phyloP scores from a whole-genome alignment of 2,329 filamentous ascomycete genomes.

The Aspergillus phoenicis region DNA sequence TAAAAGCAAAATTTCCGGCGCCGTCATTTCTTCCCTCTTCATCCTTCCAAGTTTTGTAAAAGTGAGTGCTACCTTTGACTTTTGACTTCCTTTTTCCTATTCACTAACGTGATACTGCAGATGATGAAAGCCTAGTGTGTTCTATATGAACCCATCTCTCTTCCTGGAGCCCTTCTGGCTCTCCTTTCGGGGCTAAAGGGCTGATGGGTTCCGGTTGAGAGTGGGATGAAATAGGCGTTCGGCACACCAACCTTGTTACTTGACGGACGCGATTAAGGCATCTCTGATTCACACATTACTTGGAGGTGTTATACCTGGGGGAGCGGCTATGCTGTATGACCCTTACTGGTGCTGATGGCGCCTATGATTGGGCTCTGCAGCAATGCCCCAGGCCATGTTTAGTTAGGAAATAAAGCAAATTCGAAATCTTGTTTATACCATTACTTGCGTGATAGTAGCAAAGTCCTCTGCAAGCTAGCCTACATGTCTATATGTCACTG shows the following conservation, averaged over 20 bases:
- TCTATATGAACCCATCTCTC: slow-evolving; percentile 75
- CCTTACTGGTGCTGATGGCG: slow-evolving; percentile 5
- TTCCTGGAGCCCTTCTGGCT: slow-evolving; percentile 70
- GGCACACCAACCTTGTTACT: slow-evolving; percentile 98
- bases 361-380: slow-evolving; percentile 21
- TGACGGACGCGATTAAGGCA: slow-evolving; percentile 94
- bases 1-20: slow-evolving; percentile 24
- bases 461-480: not conserved
- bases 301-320: slow-evolving; percentile 46
- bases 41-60: slow-evolving; percentile 99
- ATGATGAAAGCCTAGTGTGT: slow-evolving; percentile 99
- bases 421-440: not conserved
- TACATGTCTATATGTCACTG: too few species aligned
- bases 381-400: not conserved
- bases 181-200: slow-evolving; percentile 84
- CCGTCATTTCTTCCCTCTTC: slow-evolving; percentile 62
- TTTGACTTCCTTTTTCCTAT: slow-evolving; percentile 23
- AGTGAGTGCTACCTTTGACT: slow-evolving; percentile 61
- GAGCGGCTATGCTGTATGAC: slow-evolving; percentile 7
- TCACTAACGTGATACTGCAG: slow-evolving; percentile 49
- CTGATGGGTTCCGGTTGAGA: slow-evolving; percentile 66
- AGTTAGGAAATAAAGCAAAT: not conserved
- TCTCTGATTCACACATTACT: slow-evolving; percentile 75
- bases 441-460: not conserved
- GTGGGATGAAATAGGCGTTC: slow-evolving; percentile 97